Conservation (phyloP, 2,329 filamentous ascomycete genomes). For the Cytospora chrysosperma region DNA sequence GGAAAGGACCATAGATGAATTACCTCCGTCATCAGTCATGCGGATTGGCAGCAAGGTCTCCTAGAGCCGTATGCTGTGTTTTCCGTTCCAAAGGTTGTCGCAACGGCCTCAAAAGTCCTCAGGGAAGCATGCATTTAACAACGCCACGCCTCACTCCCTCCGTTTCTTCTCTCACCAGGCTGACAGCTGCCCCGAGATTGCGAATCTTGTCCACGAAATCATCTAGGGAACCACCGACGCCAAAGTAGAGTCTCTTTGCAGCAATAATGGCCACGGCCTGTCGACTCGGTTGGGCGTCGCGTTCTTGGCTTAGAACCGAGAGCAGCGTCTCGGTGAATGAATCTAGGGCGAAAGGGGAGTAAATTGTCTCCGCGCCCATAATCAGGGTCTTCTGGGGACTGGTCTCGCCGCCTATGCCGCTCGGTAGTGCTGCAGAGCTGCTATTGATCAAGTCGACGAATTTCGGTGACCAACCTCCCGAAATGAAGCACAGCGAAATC, state of each 20-base stretch:
- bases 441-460: slow-evolving; percentile 58
- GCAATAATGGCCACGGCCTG: slow-evolving; percentile 64
- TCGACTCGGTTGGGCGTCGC: slow-evolving; percentile 36
- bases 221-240: slow-evolving; percentile 78
- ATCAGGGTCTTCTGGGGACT: slow-evolving; percentile 46
- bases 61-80: background rate
- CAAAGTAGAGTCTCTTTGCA: slow-evolving; percentile 81
- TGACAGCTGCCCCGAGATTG: slow-evolving; percentile 47
- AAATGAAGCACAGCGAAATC: slow-evolving; percentile 65
- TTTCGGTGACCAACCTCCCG: slow-evolving; percentile 69
- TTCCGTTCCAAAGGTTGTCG: background rate
- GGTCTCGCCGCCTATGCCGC: slow-evolving; percentile 17
- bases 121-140: slow-evolving; percentile 48
- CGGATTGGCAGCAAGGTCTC: background rate
- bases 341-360: slow-evolving; percentile 69
- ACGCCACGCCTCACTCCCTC: slow-evolving; percentile 63
- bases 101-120: background rate
- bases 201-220: slow-evolving; percentile 62
- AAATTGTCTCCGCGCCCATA: slow-evolving; percentile 79
- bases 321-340: slow-evolving; percentile 69
- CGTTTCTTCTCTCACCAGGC: slow-evolving; percentile 55
- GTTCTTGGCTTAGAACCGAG: slow-evolving; percentile 52
- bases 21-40: background rate
- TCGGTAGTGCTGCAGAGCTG: slow-evolving; percentile 24
- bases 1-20: background rate